Evolutionary conservation across 83 land plant genomes (phyloP).

Genomic region (Thuja plicata): DNA sequence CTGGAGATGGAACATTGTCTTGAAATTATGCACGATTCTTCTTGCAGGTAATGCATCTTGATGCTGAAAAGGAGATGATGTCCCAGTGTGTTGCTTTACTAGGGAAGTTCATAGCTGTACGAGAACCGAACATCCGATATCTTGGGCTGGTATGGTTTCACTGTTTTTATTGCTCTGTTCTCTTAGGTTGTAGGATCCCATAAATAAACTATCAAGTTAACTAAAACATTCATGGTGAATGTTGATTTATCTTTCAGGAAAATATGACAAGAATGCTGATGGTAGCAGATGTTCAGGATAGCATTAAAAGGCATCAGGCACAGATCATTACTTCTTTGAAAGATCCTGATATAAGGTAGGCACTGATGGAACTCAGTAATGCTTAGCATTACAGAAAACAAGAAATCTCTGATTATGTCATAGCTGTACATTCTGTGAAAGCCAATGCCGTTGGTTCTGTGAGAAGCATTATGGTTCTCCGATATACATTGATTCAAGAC

Average conservation of each 20-base stretch:
- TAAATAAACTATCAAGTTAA: neutral
- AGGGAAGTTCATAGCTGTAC: slow-evolving; percentile 98
- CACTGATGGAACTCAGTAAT: neutral
- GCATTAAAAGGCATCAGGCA: slow-evolving; percentile 97
- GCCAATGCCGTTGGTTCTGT: neutral
- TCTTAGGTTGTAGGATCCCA: neutral
- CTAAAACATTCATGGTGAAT: neutral
- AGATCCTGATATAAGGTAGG: slow-evolving; percentile 97
- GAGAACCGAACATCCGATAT: slow-evolving; percentile 98
- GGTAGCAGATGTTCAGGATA: slow-evolving; percentile 97
- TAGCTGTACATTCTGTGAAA: neutral
- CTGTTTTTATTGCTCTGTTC: neutral
- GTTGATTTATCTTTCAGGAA: slow-evolving; percentile 58
- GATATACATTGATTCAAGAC: neutral
- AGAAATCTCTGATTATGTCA: neutral
- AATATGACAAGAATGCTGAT: slow-evolving; percentile 98
- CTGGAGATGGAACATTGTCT: neutral
- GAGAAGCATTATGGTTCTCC: neutral
- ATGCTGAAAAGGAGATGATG: slow-evolving; percentile 99
- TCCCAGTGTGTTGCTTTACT: slow-evolving; percentile 99
- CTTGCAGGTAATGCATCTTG: slow-evolving; percentile 96
- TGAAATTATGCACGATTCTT: neutral
- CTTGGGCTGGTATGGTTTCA: slow-evolving; percentile 86
- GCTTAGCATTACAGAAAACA: neutral
- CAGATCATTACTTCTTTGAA: slow-evolving; percentile 96